phyloP scores from a whole-genome alignment of 2,329 filamentous ascomycete genomes.

The Arthrinium phaeospermum region DNA sequence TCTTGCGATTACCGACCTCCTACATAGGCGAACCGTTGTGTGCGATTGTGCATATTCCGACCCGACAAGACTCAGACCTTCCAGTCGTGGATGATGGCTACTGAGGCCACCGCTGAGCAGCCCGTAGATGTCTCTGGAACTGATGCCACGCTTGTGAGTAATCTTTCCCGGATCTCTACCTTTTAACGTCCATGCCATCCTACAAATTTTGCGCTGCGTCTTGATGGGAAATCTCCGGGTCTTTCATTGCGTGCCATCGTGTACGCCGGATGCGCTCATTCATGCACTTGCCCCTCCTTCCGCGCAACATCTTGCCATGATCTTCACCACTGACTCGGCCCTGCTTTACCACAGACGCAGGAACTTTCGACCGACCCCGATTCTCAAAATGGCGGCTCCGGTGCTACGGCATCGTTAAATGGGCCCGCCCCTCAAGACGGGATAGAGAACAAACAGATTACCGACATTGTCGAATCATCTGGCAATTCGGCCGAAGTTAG shows the following conservation, averaged over 20 bases:
- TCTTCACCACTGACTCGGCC: constrained; percentile 16
- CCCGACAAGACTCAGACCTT: constrained; percentile 16
- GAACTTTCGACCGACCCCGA: constrained; percentile 44
- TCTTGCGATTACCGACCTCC: neutral
- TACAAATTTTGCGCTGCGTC: neutral
- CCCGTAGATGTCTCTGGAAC: constrained; percentile 40
- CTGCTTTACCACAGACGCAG: constrained; percentile 33
- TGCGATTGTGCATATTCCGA: neutral
- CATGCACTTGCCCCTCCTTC: constrained; percentile 21
- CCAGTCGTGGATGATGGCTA: constrained; percentile 41
- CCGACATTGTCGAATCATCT: constrained; percentile 62
- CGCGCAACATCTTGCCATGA: constrained; percentile 22
- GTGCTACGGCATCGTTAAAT: constrained; percentile 52
- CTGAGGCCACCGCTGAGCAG: constrained; percentile 39
- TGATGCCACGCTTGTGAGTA: constrained; percentile 41
- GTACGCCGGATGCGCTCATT: constrained; percentile 19
- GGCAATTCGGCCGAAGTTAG: constrained; percentile 70
- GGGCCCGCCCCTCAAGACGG: constrained; percentile 54
- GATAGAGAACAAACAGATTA: constrained; percentile 62
- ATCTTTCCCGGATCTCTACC: neutral
- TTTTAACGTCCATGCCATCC: neutral
- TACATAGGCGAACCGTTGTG: neutral
- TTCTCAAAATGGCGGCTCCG: constrained; percentile 53
- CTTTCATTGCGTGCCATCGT: neutral
- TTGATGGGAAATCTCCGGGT: neutral